Conservation (phyloP, 257 asterid species). For the Fraxinus pennsylvanica region DNA sequence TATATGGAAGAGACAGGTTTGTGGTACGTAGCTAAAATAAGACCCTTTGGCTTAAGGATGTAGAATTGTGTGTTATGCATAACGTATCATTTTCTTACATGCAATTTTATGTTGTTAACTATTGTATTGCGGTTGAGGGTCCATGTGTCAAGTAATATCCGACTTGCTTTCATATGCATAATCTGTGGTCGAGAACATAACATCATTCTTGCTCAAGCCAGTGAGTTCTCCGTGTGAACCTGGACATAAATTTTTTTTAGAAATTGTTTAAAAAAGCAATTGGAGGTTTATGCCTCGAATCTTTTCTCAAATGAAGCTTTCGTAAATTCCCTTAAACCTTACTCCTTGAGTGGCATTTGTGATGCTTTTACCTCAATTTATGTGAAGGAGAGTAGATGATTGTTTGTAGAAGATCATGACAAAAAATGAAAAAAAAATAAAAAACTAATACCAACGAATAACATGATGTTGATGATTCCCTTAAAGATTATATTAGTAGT, state of each 20-base stretch:
- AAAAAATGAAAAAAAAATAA: neutral
- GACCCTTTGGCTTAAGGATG: slow-evolving; percentile 18
- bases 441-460: neutral
- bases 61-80: neutral
- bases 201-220: slow-evolving; percentile 23
- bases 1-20: slow-evolving; percentile 4
- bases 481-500: neutral
- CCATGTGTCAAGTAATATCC: slow-evolving; percentile 5
- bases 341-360: neutral
- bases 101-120: neutral
- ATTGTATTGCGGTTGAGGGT: slow-evolving; percentile 3
- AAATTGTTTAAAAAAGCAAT: neutral
- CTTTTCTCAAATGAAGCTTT: neutral
- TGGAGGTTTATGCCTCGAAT: neutral
- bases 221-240: slow-evolving; percentile 12
- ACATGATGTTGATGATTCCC: neutral
- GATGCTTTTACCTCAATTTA: neutral
- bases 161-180: slow-evolving; percentile 4
- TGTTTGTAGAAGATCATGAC: neutral
- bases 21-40: slow-evolving; percentile 1
- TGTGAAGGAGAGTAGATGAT: neutral
- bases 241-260: neutral
- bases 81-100: neutral
- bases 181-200: slow-evolving; percentile 12
- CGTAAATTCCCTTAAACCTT: neutral